Evolutionary conservation across 2,329 filamentous ascomycete genomes (phyloP).

Genomic region (Ceratocystis papillata): DNA sequence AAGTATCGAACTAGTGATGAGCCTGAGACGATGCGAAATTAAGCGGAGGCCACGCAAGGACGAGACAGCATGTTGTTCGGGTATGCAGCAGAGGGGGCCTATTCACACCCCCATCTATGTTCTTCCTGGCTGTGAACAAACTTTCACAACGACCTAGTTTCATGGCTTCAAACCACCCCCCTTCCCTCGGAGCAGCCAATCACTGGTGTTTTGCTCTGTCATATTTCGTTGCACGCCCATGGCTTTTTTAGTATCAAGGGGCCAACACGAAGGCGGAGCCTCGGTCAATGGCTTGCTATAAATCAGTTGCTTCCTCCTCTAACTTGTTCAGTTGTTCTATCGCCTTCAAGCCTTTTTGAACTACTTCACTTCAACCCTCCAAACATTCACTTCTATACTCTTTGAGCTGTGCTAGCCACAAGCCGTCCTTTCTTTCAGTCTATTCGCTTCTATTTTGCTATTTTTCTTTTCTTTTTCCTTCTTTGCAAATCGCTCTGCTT

Average conservation of each 20-base stretch:
- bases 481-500: conserved; percentile 9
- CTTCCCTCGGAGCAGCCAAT: background rate
- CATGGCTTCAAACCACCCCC: background rate
- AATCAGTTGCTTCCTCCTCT: background rate
- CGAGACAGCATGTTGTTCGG: background rate
- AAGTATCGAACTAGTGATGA: background rate
- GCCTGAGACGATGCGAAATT: conserved; percentile 15
- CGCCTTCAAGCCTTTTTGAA: conserved; percentile 2
- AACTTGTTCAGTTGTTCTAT: background rate
- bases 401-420: conserved; percentile 18
- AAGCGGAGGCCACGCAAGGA: background rate
- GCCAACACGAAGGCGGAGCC: background rate
- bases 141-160: background rate
- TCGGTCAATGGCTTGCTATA: background rate
- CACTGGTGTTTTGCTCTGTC: background rate
- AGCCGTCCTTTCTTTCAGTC: conserved; percentile 19
- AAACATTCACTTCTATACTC: conserved; percentile 7
- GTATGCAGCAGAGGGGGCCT: background rate
- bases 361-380: conserved; percentile 9
- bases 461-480: background rate
- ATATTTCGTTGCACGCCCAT: background rate
- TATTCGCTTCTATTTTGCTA: conserved; percentile 6
- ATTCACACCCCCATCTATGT: background rate
- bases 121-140: background rate
- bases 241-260: background rate